These are phyloP conservation scores for Bullera alba DNA, from an alignment of 768 basidiomycete genomes.

Conservation along the genomic window DNA sequence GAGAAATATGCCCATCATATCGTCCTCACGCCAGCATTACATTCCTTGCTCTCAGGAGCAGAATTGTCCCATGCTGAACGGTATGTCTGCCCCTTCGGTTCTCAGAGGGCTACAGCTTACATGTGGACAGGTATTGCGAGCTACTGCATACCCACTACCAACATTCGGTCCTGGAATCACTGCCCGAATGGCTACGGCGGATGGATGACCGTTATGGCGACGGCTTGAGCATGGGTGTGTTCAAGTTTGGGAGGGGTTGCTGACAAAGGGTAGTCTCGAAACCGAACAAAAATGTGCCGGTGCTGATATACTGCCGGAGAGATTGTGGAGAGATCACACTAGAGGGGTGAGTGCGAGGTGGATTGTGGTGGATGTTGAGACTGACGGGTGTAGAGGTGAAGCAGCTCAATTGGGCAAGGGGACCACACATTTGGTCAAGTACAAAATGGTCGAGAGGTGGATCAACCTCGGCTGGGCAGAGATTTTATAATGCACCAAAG, in stretches of 20 bases:
- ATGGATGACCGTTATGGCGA: conserved; percentile 72
- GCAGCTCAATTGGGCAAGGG: conserved; percentile 68
- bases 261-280: conserved; percentile 55
- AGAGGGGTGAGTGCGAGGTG: conserved; percentile 44
- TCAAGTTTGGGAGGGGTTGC: neutral
- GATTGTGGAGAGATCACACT: conserved; percentile 53
- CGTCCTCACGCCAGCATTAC: conserved; percentile 60
- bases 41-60: conserved; percentile 70
- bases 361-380: neutral
- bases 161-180: conserved; percentile 69
- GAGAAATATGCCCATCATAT: conserved; percentile 46
- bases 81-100: conserved; percentile 46
- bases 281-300: conserved; percentile 68
- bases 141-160: conserved; percentile 71
- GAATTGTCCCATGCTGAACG: conserved; percentile 72
- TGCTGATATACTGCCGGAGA: conserved; percentile 71
- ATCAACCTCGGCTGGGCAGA: conserved; percentile 44
- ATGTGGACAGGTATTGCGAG: conserved; percentile 58
- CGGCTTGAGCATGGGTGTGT: conserved; percentile 56
- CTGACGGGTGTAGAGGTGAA: conserved; percentile 54
- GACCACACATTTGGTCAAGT: conserved; percentile 73
- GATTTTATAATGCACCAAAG: conserved; percentile 24
- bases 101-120: neutral
- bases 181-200: conserved; percentile 69
- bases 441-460: conserved; percentile 59